phyloP scores from a whole-genome alignment of 768 basidiomycete genomes.

The Macrolepiota fuliginosa region DNA sequence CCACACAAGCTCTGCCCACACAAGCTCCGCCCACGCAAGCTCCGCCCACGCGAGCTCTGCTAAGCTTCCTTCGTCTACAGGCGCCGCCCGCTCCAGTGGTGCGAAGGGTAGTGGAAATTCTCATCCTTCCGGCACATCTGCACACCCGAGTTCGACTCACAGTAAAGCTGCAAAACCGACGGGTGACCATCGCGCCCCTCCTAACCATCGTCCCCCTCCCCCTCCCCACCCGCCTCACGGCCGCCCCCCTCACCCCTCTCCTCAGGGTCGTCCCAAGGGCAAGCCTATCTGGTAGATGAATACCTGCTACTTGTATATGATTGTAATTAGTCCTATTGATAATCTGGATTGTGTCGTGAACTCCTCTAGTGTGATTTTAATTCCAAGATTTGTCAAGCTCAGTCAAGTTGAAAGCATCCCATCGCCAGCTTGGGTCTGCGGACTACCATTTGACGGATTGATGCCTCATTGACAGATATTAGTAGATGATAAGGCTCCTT shows the following conservation, averaged over 20 bases:
- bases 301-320: background rate
- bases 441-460: too few species aligned
- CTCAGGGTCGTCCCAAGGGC: background rate
- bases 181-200: too few species aligned
- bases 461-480: too few species aligned
- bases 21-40: background rate
- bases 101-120: background rate
- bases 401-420: too few species aligned
- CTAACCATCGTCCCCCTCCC: background rate
- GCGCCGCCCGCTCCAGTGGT: background rate
- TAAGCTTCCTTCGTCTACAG: background rate
- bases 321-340: background rate
- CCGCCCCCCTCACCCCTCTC: background rate
- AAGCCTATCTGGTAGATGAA: background rate
- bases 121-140: background rate
- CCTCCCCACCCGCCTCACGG: background rate
- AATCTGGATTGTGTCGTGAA: background rate
- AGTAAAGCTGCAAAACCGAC: background rate
- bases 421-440: too few species aligned
- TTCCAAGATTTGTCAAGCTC: too few species aligned
- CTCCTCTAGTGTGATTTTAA: too few species aligned
- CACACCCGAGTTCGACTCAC: background rate
- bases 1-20: background rate
- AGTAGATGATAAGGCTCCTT: too few species aligned
- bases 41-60: background rate